A percentile compares a stretch with the other conserved stretches of the same genome.
Evolutionary conservation across 2,329 filamentous ascomycete species (phyloP).

Genomic region (Claviceps arundinis): DNA sequence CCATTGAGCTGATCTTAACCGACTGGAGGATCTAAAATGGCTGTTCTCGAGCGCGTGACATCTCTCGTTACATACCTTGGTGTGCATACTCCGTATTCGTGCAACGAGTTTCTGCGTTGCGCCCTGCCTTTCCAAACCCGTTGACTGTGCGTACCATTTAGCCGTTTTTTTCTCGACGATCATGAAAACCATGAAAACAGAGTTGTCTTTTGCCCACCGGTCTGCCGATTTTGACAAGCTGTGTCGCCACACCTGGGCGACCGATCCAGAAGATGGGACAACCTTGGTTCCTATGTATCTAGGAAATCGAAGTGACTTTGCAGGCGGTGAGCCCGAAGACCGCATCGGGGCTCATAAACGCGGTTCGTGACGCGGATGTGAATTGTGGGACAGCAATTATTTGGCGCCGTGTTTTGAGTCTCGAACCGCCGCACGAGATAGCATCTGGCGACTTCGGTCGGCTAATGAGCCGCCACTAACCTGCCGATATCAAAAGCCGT

Average conservation of each 20-base stretch:
- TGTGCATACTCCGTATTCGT: no score
- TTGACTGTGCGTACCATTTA: background rate
- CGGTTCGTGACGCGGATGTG: background rate
- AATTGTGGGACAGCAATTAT: background rate
- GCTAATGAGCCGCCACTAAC: no score
- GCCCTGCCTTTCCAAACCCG: background rate
- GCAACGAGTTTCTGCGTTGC: background rate
- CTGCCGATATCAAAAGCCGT: background rate
- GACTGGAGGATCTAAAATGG: slow-evolving; percentile 2
- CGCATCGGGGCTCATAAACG: background rate
- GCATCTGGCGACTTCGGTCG: no score
- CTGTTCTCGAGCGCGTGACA: background rate
- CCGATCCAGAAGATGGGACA: no score
- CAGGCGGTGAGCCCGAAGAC: background rate
- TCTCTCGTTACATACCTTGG: no score
- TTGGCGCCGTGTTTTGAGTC: background rate
- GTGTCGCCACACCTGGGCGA: no score
- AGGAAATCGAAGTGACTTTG: background rate
- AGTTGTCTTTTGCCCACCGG: background rate
- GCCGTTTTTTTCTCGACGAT: no score
- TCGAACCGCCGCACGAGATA: background rate
- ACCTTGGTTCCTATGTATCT: background rate
- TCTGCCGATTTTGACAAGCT: no score
- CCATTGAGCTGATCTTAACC: background rate
- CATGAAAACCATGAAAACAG: background rate